Evolutionary conservation across 1,284 basidiomycete species (phyloP), one percentile per base, ranked within the genome.

Genomic region (Puccinia triticina): DNA sequence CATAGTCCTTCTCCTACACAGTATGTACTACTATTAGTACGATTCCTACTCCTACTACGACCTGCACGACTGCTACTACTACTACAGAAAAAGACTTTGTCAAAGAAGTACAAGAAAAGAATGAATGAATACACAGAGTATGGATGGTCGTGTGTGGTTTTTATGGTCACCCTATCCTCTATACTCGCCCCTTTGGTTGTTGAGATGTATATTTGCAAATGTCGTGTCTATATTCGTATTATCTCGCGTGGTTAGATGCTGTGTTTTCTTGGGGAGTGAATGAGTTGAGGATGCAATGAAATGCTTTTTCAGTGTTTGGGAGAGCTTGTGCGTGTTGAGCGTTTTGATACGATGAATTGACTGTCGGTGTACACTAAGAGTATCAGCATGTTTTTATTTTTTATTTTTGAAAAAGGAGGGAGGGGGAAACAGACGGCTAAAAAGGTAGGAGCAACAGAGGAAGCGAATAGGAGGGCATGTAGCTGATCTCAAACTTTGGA

Each of bases 401-500:
- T 50, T 50, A 16, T 10, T 50, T 50, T 50, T 50, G 48, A 21
- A 50, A 50, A 43, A 43, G 23, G 50, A 4, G n/a, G n/a, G 18
- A 53, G 16, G 50, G 50, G 23, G 55, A 29, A 61, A 14, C 29
- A 61, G 29, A 34, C 14, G 16, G 16, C 59, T 1, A 29, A 61
- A 61, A 34, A 61, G 26, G 29, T 34, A 14, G 5, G 26, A 34
- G 61, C 18, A 66, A 66, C 18, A 66, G 61, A 66, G 34, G 34
- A 40, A 66, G 34, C 14, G 34, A 40, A 34, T 29, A 66, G 18
- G 61, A 66, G 61, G n/a, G 16, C 21, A 37, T 26, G 18, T 34
- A 66, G 61, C 2, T 29, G 59, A 66, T 37, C 21, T 57, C 34
- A 66, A 40, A 40, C 61, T 18, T 66, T 66, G 40, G 61, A 66